Base-by-base conservation (phyloP, 2,329 filamentous ascomycete species). In the Ceratocystis harringtonii region DNA sequence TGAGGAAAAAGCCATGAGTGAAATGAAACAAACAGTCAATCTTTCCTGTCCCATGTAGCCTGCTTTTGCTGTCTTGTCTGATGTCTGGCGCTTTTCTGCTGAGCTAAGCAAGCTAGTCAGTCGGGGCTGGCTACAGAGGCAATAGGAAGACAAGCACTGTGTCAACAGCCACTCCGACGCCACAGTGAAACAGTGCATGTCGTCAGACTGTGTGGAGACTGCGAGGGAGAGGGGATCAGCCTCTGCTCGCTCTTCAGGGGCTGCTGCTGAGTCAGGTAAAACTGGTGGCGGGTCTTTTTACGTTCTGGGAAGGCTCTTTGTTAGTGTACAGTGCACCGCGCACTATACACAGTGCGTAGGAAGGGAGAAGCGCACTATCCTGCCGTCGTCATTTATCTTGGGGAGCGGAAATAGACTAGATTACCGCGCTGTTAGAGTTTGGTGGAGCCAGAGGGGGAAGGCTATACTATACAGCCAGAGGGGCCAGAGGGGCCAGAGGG, bases 341-440 rank as follows among this genome's bases (percentile, higher is more conserved):
- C 19, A 19, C 6, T 41, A 25, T 52, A 19, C 28, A 65, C 64
- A 65, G 64, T 65, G 44, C 22, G 36, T 7, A 45, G 28, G 28
- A 10, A 15, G 41, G 17, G 50, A 22, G 44, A 44, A 61, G 10
- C 19, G 45, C 17, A 15, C 15, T n/a, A 10, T 22, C 45, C 5
- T n/a, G 45, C 45, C 68, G 68, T 69, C 64, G 67, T 66, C 65
- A 71, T 70, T 66, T 68, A 70, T 70, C 70, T 70, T 71, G 71
- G 70, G 69, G 12, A 2, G 32, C 32, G 32, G 32, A 36, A 36
- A 36, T 36, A 36, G 32, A 36, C 32, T 36, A 36, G 8, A 36
- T 36, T 36, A 10, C 32, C 10, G 32, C 32, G 32, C 8, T 36
- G 32, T 10, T 36, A 36, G 32, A 36, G 32, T 12, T 36, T 36